Conservation (phyloP, 2,329 filamentous ascomycete species). For the Penicillium sp. region DNA sequence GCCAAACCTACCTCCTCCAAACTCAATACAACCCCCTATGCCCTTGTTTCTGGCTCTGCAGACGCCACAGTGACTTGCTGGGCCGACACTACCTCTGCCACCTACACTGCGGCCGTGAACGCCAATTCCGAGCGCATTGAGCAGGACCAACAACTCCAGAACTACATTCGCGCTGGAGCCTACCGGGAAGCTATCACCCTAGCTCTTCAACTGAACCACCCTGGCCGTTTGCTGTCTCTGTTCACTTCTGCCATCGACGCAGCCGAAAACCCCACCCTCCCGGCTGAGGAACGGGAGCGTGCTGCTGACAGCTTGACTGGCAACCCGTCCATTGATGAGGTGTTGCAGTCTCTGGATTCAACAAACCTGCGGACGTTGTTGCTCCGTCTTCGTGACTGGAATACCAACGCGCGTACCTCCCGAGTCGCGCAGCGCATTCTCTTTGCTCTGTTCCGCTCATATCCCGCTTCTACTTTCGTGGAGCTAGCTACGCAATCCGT, state of each 20-base stretch:
- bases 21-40: conserved; percentile 55
- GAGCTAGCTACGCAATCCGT: conserved; percentile 59
- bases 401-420: conserved; percentile 88
- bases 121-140: conserved; percentile 82
- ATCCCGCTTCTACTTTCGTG: conserved; percentile 77
- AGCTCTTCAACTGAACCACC: conserved; percentile 91
- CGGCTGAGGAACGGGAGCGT: conserved; percentile 28
- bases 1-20: conserved; percentile 35
- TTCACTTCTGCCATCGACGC: conserved; percentile 79
- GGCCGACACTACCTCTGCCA: conserved; percentile 85
- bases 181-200: conserved; percentile 93
- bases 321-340: conserved; percentile 71
- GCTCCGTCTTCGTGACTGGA: conserved; percentile 89
- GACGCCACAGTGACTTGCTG: conserved; percentile 95
- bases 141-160: conserved; percentile 91
- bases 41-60: conserved; percentile 85
- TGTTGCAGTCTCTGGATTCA: conserved; percentile 76
- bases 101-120: conserved; percentile 72
- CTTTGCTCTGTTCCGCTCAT: conserved; percentile 76
- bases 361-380: conserved; percentile 86
- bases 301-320: conserved; percentile 47
- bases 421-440: conserved; percentile 84
- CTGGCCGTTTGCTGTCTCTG: conserved; percentile 79
- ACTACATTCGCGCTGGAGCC: conserved; percentile 84
- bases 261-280: conserved; percentile 64